Base-by-base conservation (phyloP, 2,329 filamentous ascomycete genomes). In the Ophiostoma pallidulum region DNA sequence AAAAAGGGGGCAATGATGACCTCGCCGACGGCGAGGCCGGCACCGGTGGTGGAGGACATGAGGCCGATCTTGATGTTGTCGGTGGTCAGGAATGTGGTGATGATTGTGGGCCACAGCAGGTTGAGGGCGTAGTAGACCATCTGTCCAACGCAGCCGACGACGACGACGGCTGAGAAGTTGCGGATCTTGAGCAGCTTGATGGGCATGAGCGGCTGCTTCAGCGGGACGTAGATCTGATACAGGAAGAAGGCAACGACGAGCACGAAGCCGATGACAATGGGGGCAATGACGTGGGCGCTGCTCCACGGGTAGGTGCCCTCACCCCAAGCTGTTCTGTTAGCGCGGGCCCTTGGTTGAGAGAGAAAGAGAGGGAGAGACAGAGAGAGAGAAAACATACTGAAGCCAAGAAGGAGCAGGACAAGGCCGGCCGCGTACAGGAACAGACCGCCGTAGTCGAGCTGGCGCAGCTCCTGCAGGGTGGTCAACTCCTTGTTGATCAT, bases 381-480 rank as follows among this genome's bases (percentile, higher is more conserved):
- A n/a, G n/a, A n/a, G n/a, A n/a, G n/a, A n/a, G 29, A 26, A 14
- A 32, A 37, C 41, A 19, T 35, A 45, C 41, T 43, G 39, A 71
- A 59, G 12, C 68, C 68, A 26, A 71, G 54, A 33, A 71, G 58
- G 46, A 70, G 62, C 10, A 68, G 54, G 4, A 68, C 57, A 4
- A 66, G 60, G n/a, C 69, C 69, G 14, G 59, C 54, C 7, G 62
- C 53, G 54, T 64, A 70, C 2, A 73, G 59, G 26, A 66, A 51
- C 44, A 71, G 64, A 24, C 69, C 70, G 29, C 68, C 49, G 51
- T 61, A 67, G 52, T 73, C 73, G 16, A 75, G 62, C 41, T 66
- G 59, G 52, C 61, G 65, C 22, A 68, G 51, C 56, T 66, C 60
- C 50, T 67, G 57, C 51, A 57, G 47, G 24, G 57, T 59, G 0